Conservation (phyloP, 2,329 filamentous ascomycete species). For the Lachnellula cervina region DNA sequence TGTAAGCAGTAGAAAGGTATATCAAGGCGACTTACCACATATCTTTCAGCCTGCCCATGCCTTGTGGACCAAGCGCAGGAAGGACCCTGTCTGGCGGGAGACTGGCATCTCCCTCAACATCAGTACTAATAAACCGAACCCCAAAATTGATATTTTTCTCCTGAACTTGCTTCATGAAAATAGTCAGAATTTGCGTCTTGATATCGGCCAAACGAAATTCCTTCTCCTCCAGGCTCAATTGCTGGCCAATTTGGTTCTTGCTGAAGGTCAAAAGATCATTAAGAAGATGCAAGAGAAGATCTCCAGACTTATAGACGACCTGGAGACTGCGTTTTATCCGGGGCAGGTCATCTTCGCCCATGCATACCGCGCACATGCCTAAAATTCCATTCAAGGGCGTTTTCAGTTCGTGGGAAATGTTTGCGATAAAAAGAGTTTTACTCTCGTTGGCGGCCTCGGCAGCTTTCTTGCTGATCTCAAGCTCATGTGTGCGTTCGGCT, state of each 20-base stretch:
- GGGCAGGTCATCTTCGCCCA: slow-evolving; percentile 78
- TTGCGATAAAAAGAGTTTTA: slow-evolving; percentile 96
- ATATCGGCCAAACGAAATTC: slow-evolving; percentile 85
- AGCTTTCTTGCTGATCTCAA: slow-evolving; percentile 85
- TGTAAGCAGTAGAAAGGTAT: not conserved
- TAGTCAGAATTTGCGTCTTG: slow-evolving; percentile 73
- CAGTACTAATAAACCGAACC: slow-evolving; percentile 63
- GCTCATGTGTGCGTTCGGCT: slow-evolving; percentile 71
- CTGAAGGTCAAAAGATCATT: slow-evolving; percentile 90
- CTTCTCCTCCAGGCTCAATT: slow-evolving; percentile 74
- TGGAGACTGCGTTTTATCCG: slow-evolving; percentile 79
- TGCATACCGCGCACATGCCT: slow-evolving; percentile 88
- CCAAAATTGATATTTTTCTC: slow-evolving; percentile 71
- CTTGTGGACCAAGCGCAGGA: slow-evolving; percentile 59
- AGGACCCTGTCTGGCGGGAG: slow-evolving; percentile 32
- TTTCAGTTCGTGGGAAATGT: slow-evolving; percentile 83
- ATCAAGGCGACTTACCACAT: slow-evolving; percentile 46
- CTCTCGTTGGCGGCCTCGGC: slow-evolving; percentile 94
- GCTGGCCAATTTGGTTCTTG: slow-evolving; percentile 89
- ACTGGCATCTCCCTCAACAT: slow-evolving; percentile 26
- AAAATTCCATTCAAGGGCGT: slow-evolving; percentile 94
- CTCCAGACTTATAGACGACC: slow-evolving; percentile 84
- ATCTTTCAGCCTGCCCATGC: slow-evolving; percentile 68
- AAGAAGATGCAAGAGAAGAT: slow-evolving; percentile 77
- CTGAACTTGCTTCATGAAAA: slow-evolving; percentile 84